Evolutionary conservation across 75 land plant species (phyloP).

Genomic region (Sequoia sempervirens): DNA sequence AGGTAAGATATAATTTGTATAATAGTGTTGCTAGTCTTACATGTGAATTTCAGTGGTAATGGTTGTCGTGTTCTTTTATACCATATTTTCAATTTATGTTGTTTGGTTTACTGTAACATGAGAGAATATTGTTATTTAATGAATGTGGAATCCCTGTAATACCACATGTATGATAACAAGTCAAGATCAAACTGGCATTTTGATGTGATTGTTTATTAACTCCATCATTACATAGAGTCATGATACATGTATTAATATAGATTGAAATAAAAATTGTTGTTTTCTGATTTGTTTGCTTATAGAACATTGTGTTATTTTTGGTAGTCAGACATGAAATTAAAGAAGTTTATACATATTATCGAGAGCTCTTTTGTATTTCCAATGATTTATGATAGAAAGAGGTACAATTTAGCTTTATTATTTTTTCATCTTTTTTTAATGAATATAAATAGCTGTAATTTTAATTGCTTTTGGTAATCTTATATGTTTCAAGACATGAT

Average conservation of each 20-base stretch:
- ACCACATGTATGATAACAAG: background rate
- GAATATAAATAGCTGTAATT: too few relatives aligned
- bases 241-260: background rate
- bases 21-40: background rate
- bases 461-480: background rate
- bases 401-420: slow-evolving; percentile 32
- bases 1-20: slow-evolving; percentile 36
- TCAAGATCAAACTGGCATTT: background rate
- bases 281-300: background rate
- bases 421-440: background rate
- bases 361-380: slow-evolving; percentile 91
- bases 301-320: slow-evolving; percentile 8
- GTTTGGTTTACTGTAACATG: background rate
- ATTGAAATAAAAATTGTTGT: background rate
- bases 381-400: slow-evolving; percentile 83
- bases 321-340: slow-evolving; percentile 92
- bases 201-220: background rate
- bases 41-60: background rate
- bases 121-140: background rate
- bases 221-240: background rate
- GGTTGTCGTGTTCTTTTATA: background rate
- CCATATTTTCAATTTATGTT: slow-evolving; percentile 1
- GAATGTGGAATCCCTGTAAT: too few relatives aligned
- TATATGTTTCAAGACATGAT: background rate
- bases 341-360: slow-evolving; percentile 91